Conservation (phyloP, 2,329 filamentous ascomycete genomes). For the Mycocentrospora acerina region DNA sequence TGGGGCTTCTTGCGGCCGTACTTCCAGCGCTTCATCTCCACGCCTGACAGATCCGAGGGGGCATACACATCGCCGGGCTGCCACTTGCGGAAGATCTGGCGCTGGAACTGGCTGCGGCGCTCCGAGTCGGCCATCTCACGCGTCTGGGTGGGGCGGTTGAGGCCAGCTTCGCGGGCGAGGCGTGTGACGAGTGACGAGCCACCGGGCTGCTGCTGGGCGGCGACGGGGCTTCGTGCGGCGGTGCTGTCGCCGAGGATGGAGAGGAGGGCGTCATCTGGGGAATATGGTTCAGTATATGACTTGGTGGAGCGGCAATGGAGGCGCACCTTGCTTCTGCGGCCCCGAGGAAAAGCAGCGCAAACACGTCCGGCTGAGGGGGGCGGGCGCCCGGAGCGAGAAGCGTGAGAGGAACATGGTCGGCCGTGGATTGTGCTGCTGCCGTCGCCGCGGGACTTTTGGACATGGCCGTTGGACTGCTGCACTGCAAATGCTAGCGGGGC, state of each 20-base stretch:
- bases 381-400: slow-evolving; percentile 13
- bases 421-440: slow-evolving; percentile 6
- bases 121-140: slow-evolving; percentile 31
- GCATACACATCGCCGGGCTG: slow-evolving; percentile 81
- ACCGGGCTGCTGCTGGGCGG: slow-evolving; percentile 1
- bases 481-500: slow-evolving; percentile 9
- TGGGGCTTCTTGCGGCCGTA: slow-evolving; percentile 51
- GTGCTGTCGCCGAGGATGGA: slow-evolving; percentile 18
- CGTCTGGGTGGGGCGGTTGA: slow-evolving; percentile 19
- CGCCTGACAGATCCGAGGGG: slow-evolving; percentile 78
- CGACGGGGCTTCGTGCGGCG: slow-evolving; percentile 9
- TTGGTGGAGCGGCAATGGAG: slow-evolving; percentile 2
- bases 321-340: slow-evolving; percentile 20
- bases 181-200: slow-evolving; percentile 12
- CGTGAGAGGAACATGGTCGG: slow-evolving; percentile 26
- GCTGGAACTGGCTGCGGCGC: slow-evolving; percentile 53
- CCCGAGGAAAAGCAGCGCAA: slow-evolving; percentile 29
- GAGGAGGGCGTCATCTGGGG: slow-evolving; percentile 18
- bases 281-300: slow-evolving; percentile 11
- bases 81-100: slow-evolving; percentile 71
- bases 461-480: slow-evolving; percentile 4
- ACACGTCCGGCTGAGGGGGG: slow-evolving; percentile 10
- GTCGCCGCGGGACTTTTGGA: slow-evolving; percentile 13
- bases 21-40: slow-evolving; percentile 82
- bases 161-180: slow-evolving; percentile 21